These are phyloP conservation scores for Scedosporium apiospermum DNA, from an alignment of 2,329 filamentous ascomycete species.

Conservation along the genomic window DNA sequence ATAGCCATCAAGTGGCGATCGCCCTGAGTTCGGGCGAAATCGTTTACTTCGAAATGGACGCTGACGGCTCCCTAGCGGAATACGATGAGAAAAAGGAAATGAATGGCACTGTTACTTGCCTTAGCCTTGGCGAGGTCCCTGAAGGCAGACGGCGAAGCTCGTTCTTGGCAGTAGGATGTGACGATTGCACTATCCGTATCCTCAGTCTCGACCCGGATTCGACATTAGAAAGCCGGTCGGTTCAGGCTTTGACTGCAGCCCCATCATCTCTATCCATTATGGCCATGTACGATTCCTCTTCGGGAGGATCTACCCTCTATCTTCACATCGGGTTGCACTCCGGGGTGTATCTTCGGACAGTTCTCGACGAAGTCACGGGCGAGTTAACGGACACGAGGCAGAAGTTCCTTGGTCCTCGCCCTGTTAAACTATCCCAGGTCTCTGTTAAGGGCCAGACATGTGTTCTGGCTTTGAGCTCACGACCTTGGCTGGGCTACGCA, in stretches of 20 bases:
- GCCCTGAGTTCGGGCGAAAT: constrained; percentile 94
- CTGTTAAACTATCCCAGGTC: constrained; percentile 86
- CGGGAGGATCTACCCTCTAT: constrained; percentile 80
- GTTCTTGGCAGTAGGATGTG: constrained; percentile 91
- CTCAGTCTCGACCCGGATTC: constrained; percentile 83
- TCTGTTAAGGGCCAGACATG: constrained; percentile 76
- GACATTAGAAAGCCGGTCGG: constrained; percentile 85
- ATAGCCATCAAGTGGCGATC: constrained; percentile 85
- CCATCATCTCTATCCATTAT: constrained; percentile 87
- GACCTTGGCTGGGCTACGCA: constrained; percentile 93
- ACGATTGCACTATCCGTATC: constrained; percentile 91
- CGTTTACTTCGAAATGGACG: constrained; percentile 96
- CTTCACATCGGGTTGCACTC: constrained; percentile 94
- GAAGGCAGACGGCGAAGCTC: constrained; percentile 82
- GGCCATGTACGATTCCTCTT: constrained; percentile 88
- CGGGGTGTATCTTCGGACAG: constrained; percentile 89
- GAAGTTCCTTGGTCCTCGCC: constrained; percentile 85
- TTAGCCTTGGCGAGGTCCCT: constrained; percentile 89
- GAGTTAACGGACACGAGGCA: constrained; percentile 92
- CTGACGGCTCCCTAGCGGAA: constrained; percentile 81
- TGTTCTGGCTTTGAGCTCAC: constrained; percentile 80
- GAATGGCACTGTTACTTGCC: constrained; percentile 86
- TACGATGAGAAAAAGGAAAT: constrained; percentile 94
- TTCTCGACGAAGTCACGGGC: constrained; percentile 89
- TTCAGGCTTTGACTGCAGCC: constrained; percentile 84